Base-by-base conservation (phyloP, 1,284 basidiomycete species). In the Rhodotorula glutinis region DNA sequence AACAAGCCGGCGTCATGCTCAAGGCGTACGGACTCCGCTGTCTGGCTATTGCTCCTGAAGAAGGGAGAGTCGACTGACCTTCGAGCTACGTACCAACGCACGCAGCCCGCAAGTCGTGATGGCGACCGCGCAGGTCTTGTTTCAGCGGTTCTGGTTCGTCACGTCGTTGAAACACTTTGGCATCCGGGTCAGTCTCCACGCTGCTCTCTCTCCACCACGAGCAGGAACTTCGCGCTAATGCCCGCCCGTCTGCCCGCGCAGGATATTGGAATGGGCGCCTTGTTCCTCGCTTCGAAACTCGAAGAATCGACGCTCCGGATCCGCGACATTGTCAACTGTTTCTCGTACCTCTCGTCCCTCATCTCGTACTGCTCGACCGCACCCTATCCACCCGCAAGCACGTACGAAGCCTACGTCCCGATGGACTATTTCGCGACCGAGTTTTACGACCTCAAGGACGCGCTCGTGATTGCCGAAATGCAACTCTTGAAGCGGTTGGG, bases 81-180 rank as follows among this genome's bases (percentile, higher is more conserved):
- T 7, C 8, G 13, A 7, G 17, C 53, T 3, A 13, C 11, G 16
- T 3, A 33, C 14, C 9, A 11, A 2, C 7, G 5, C 0, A 11
- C 23, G 73, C 63, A 96, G 93, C 77, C 96, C 97, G 68, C 96
- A 99, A 78, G 91, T 93, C 52, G 93, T 93, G 11, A 91, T 96
- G 74, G 92, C 95, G 8, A 92, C 92, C 0, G 96, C 96, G 0
- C 94, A 98, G 77, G 92, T 98, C 49, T 81, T 99, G 7, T 95
- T 95, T 77, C 95, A 98, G 73, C 84, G 95, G 40, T 99, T 98
- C 82, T 98, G 89, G 90, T 98, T 87, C 80, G 91, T 96, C 23
- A 88, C 90, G 8, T 96, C 93, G 5, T 87, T 98, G 86, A 88
- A 89, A 76, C 89, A 92, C 67, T 99, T 95, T 78, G 87, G 91